A percentile compares a stretch with the other conserved stretches of the same genome.
phyloP scores from a whole-genome alignment of 1,284 basidiomycete species.

The Malassezia brasiliensis region DNA sequence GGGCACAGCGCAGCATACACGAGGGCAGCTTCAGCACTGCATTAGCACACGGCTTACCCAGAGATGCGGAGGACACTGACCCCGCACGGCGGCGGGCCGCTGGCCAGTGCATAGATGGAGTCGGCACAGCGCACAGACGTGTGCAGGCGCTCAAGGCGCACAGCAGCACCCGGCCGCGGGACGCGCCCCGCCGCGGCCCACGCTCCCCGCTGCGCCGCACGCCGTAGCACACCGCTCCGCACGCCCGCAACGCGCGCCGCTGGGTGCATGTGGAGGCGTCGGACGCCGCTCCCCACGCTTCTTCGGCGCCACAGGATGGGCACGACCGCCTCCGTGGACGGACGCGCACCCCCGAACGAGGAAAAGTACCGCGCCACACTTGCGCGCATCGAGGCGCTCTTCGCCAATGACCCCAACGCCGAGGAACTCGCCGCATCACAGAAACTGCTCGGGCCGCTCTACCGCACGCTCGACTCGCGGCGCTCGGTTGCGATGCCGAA shows the following conservation, averaged over 20 bases:
- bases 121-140: background rate
- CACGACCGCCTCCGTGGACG: background rate
- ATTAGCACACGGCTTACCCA: conserved; percentile 51
- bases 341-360: background rate
- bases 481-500: background rate
- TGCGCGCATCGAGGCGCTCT: background rate
- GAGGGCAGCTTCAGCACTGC: conserved; percentile 6
- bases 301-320: background rate
- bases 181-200: no score
- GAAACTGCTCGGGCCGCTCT: background rate
- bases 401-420: background rate
- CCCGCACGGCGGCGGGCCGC: conserved; percentile 69
- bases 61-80: conserved; percentile 71
- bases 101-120: conserved; percentile 78
- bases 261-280: no score
- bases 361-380: background rate
- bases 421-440: conserved; percentile 8
- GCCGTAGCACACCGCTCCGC: no score
- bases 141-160: background rate
- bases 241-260: no score
- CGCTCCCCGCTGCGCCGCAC: no score
- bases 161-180: background rate
- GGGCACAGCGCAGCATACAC: conserved; percentile 58
- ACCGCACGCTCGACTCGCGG: conserved; percentile 5
- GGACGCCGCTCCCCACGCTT: no score